Percentiles rank a stretch among this genome's conserved stretches.
Evolutionary conservation across 73 alveolate species (phyloP).

Genomic region (Tetrahymena elliotti): DNA sequence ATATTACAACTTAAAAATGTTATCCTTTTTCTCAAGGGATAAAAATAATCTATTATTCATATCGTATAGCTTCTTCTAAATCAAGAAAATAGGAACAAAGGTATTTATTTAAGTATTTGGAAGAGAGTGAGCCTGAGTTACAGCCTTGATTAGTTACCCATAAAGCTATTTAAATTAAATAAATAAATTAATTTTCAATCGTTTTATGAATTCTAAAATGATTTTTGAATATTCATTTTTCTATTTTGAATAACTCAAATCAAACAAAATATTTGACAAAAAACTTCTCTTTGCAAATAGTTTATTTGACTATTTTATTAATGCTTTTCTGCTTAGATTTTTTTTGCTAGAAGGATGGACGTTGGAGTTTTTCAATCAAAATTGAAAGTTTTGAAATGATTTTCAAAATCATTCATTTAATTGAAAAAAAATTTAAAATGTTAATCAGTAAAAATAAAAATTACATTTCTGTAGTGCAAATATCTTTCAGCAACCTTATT

Average conservation of each 20-base stretch:
- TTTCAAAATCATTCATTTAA: no score
- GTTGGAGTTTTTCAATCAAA: no score
- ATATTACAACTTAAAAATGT: neutral
- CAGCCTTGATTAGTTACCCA: neutral
- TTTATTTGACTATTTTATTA: no score
- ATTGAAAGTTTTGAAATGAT: no score
- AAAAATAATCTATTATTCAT: neutral
- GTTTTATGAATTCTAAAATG: no score
- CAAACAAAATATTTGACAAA: no score
- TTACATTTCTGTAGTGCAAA: neutral
- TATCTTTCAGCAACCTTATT: neutral
- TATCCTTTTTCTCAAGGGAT: neutral
- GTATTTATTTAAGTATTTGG: neutral
- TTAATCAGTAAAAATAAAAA: neutral
- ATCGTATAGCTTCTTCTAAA: neutral
- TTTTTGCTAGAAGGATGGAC: no score
- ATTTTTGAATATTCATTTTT: no score
- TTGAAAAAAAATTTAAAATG: no score
- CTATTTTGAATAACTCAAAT: neutral
- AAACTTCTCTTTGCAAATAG: no score
- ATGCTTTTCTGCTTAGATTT: no score
- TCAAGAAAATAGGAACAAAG: neutral
- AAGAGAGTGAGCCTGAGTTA: neutral
- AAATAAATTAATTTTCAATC: no score
- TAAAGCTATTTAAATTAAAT: neutral